A percentile compares a stretch with the other conserved stretches of the same genome.
phyloP scores from a whole-genome alignment of 768 basidiomycete genomes.

The Boletus tylopilopsis region DNA sequence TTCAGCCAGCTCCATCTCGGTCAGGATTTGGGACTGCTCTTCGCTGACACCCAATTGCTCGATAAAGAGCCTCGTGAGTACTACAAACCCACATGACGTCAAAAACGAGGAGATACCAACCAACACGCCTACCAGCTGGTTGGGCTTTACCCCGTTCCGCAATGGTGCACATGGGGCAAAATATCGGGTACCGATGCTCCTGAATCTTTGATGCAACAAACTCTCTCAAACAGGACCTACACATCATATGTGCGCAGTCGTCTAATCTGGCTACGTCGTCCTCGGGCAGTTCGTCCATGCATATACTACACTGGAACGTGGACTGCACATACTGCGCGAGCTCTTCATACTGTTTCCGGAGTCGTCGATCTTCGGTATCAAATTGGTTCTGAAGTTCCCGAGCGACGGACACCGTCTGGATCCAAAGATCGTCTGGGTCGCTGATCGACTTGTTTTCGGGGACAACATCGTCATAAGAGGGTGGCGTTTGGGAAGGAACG shows the following conservation, averaged over 20 bases:
- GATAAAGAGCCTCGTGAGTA: conserved; percentile 38
- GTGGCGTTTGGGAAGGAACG: conserved; percentile 9
- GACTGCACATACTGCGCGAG: conserved; percentile 29
- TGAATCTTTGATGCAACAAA: conserved; percentile 45
- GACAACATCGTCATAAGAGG: conserved; percentile 15
- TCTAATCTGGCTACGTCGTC: conserved; percentile 41
- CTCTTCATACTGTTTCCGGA: conserved; percentile 33
- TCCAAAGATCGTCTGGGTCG: too few relatives aligned
- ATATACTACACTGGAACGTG: conserved; percentile 54
- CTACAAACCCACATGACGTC: conserved; percentile 23
- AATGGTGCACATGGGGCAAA: conserved; percentile 53
- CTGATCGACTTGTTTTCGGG: neutral
- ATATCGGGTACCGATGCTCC: conserved; percentile 54
- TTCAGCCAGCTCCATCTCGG: conserved; percentile 44
- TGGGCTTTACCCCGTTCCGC: conserved; percentile 21
- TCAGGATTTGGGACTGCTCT: conserved; percentile 37
- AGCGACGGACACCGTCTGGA: conserved; percentile 19
- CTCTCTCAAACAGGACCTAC: conserved; percentile 46
- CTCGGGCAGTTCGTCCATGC: conserved; percentile 46
- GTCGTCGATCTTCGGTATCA: conserved; percentile 38
- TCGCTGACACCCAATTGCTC: conserved; percentile 45
- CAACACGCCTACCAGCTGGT: conserved; percentile 33
- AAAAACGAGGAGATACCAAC: neutral
- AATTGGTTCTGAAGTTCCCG: conserved; percentile 33
- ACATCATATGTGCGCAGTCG: conserved; percentile 50